A percentile compares a stretch with the other conserved stretches of the same genome.
phyloP scores from a whole-genome alignment of 2,329 filamentous ascomycete genomes.

The Sporothrix curviconia region DNA sequence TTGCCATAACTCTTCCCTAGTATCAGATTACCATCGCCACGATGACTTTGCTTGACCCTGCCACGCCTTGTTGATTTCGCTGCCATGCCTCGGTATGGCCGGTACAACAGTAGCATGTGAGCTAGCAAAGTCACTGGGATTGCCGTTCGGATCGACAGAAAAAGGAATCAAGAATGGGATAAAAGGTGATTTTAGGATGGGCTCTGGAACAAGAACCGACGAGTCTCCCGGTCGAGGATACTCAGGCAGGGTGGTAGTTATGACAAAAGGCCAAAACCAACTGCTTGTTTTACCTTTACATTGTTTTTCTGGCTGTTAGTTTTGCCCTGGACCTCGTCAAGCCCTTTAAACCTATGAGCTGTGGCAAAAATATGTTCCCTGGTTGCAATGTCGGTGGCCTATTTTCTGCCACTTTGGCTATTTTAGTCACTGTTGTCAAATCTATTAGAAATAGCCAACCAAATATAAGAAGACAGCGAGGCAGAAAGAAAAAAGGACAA shows the following conservation, averaged over 20 bases:
- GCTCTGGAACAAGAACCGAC: background rate
- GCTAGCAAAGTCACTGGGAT: too few species aligned
- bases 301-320: too few species aligned
- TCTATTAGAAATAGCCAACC: background rate
- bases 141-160: background rate
- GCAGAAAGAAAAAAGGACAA: too few species aligned
- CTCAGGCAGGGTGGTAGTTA: too few species aligned
- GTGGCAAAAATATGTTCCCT: background rate
- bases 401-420: background rate
- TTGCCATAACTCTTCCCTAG: background rate
- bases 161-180: background rate
- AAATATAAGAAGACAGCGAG: too few species aligned
- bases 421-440: background rate
- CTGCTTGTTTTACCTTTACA: too few species aligned
- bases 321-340: too few species aligned
- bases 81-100: background rate
- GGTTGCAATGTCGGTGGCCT: too few species aligned
- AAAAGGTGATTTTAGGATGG: too few species aligned
- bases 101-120: background rate
- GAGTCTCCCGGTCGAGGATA: background rate
- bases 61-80: background rate
- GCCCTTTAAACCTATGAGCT: too few species aligned
- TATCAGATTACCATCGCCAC: background rate
- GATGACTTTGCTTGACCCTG: background rate
- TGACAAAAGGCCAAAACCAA: background rate